Evolutionary conservation across 169 alveolate genomes (phyloP), one percentile per base, ranked within the genome.

Genomic region (Plasmodium cynomolgi): DNA sequence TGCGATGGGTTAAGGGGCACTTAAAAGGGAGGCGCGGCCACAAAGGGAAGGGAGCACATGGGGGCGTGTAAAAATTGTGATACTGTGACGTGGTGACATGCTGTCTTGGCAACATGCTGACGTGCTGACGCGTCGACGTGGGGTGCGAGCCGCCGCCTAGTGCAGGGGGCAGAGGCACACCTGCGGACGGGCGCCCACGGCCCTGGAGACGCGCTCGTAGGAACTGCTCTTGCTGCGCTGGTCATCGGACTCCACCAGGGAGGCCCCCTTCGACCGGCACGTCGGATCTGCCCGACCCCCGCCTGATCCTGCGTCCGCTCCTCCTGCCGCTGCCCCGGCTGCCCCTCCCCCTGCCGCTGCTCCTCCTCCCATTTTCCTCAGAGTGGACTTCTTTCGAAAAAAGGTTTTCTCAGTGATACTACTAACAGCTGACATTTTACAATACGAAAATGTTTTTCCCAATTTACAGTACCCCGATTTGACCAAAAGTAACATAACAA

Each of bases 141-240:
- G n/a, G 13, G 7, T 68, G n/a, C 37, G 8, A 0, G 8, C 31
- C 74, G n/a, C 72, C 72, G 9, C 31, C 58, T 84, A 86, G 31
- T 86, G 93, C 26, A 86, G 20, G 79, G 93, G 93, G 23, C 93
- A 86, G 17, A 86, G 62, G 33, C 93, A 86, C 6, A 13, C 1
- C 41, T n/a, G 20, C 6, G 41, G 33, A 13, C 23, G 1, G 47
- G 9, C 8, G 23, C 68, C 47, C 6, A 73, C 11, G 9, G 17
- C 81, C 7, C 11, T 37, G 13, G 33, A 0, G 13, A n/a, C 29
- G 37, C 47, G n/a, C 15, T 73, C 77, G 68, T 41, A 0, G 7
- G 83, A 72, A 29, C 79, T 47, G 9, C 15, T 20, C 29, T 84
- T 72, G 44, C 26, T 47, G 26, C 29, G 23, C 11, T 72, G 23